These are phyloP conservation scores for Apophysomyces trapeziformis DNA, from an alignment of 371 early-diverging fungal genomes.

Conservation along the genomic window DNA sequence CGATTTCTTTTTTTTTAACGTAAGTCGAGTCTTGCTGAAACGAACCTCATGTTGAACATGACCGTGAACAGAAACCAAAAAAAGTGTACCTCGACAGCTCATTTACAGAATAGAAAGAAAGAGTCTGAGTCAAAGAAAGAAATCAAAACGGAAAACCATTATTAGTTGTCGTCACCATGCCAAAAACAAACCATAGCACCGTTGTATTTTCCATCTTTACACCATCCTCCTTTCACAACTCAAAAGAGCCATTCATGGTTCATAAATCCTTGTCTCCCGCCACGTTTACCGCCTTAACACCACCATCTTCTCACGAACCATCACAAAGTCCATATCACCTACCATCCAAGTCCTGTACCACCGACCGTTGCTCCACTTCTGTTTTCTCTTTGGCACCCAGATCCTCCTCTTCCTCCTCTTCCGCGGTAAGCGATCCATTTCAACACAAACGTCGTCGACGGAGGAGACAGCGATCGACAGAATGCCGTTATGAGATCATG, in stretches of 20 bases:
- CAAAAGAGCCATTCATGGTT: slow-evolving; percentile 2
- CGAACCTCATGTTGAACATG: too few relatives aligned
- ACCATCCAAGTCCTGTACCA: not conserved
- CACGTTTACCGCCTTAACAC: not conserved
- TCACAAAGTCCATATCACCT: not conserved
- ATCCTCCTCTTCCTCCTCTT: not conserved
- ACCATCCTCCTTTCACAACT: not conserved
- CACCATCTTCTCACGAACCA: not conserved
- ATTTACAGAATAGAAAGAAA: too few relatives aligned
- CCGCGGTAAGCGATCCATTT: not conserved
- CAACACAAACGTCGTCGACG: slow-evolving; percentile 3
- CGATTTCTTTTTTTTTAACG: not conserved
- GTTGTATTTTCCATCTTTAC: slow-evolving; percentile 5
- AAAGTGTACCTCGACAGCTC: too few relatives aligned
- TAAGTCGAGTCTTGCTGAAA: too few relatives aligned
- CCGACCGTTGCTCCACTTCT: not conserved
- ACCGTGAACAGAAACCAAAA: too few relatives aligned
- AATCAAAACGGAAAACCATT: not conserved
- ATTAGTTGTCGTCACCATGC: not conserved
- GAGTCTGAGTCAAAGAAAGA: not conserved
- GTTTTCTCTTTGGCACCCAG: not conserved
- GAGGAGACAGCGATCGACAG: slow-evolving; percentile 3
- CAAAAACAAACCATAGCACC: not conserved
- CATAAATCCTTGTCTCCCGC: slow-evolving; percentile 1
- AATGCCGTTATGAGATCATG: slow-evolving; percentile 7